phyloP scores from a whole-genome alignment of 2,329 filamentous ascomycete species.

The Arthrobotrys conoides region DNA sequence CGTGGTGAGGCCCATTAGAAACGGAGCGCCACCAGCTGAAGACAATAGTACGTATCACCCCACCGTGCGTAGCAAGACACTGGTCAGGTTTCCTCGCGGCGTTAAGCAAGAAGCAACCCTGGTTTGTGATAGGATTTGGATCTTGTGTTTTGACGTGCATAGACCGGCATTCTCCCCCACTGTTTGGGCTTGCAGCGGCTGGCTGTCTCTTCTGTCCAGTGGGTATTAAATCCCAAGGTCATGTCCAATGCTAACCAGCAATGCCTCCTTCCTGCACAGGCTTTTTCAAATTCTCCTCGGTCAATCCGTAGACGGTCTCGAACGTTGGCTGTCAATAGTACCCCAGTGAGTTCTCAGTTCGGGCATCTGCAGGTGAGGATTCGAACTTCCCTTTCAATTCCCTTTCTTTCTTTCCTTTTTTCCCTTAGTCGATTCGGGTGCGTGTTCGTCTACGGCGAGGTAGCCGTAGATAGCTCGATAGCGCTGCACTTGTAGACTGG shows the following conservation, averaged over 20 bases:
- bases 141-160: slow-evolving; percentile 57
- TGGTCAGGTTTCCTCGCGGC: slow-evolving; percentile 21
- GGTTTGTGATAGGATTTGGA: slow-evolving; percentile 38
- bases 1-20: slow-evolving; percentile 32
- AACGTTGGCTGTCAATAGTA: slow-evolving; percentile 12
- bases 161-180: slow-evolving; percentile 35
- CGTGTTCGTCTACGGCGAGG: slow-evolving; percentile 2
- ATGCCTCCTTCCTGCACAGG: slow-evolving; percentile 44
- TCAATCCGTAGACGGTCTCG: slow-evolving; percentile 45
- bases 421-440: not conserved
- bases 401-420: not conserved
- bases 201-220: not conserved
- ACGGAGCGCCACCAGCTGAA: slow-evolving; percentile 56
- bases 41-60: slow-evolving; percentile 2
- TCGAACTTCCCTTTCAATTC: slow-evolving; percentile 22
- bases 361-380: slow-evolving; percentile 22
- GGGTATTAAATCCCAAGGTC: slow-evolving; percentile 41
- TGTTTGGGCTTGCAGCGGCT: slow-evolving; percentile 26
- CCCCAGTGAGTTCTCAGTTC: slow-evolving; percentile 20
- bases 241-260: slow-evolving; percentile 40
- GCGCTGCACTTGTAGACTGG: not conserved
- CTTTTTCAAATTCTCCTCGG: slow-evolving; percentile 34
- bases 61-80: not conserved
- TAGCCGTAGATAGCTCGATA: not conserved
- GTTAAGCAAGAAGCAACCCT: slow-evolving; percentile 56